Base-by-base conservation (phyloP, 2,329 filamentous ascomycete genomes). In the Diaporthe vexans region DNA sequence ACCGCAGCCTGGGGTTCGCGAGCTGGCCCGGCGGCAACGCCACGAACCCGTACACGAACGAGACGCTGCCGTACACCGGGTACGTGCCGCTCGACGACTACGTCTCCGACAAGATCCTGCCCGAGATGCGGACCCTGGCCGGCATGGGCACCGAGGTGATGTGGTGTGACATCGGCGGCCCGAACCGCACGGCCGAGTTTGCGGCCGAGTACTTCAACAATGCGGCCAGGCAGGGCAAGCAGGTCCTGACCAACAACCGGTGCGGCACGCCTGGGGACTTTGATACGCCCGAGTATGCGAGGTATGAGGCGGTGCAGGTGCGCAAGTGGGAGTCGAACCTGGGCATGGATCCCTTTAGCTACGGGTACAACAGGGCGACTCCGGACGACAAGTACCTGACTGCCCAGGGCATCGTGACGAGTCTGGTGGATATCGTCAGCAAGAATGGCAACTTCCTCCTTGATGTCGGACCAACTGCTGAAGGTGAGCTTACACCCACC, bases 141-240 rank as follows among this genome's bases (percentile, higher is more conserved):
- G 76, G 80, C 11, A 83, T 84, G 80, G 82, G 81, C 56, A 85
- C 83, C 0, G 85, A 87, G 54, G 84, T 87, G 24, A 83, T 87
- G 81, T 87, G 85, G 85, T 87, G 85, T 76, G 85, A 87, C 74
- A 84, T 84, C 63, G 85, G 85, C 15, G 85, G 82, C 1, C 82
- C 85, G 1, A 87, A 86, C 76, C 72, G 81, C 2, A 86, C 85
- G 0, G 80, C 83, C 4, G 79, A 82, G 37, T 87, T 86, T 76
- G 85, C 85, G 9, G 79, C 83, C 0, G 70, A 75, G 6, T 87
- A 83, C 81, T 87, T 83, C 79, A 87, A 87, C 75, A 72, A 72
- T n/a, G 81, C 81, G 7, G 82, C 81, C 0, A 26, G 59, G 51
- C 35, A 74, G 71, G 73, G 73, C 0, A 73, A 51, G 29, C 75